Evolutionary conservation across 1,139 yeast species (phyloP).

Genomic region (Geotrichum bryndzae): DNA sequence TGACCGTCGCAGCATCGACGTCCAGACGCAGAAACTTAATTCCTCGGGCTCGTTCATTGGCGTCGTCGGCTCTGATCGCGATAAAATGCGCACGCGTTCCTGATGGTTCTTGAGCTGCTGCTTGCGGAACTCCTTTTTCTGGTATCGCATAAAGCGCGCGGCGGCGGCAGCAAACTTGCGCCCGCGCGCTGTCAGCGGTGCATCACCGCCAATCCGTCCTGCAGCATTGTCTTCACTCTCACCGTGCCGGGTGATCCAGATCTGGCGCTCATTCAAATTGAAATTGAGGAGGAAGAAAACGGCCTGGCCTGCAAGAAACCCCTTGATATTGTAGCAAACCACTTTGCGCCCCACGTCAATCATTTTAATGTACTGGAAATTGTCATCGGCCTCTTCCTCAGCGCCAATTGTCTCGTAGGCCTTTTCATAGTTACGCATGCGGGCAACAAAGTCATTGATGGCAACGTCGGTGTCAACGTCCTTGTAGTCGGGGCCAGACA

Average conservation of each 20-base stretch:
- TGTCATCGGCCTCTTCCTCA: slow-evolving; percentile 47
- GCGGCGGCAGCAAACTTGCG: slow-evolving; percentile 64
- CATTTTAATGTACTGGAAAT: slow-evolving; percentile 86
- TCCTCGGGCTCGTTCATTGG: slow-evolving; percentile 43
- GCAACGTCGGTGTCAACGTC: slow-evolving; percentile 82
- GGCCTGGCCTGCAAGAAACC: slow-evolving; percentile 89
- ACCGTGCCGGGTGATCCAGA: slow-evolving; percentile 94
- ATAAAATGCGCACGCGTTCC: slow-evolving; percentile 34
- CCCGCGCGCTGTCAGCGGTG: slow-evolving; percentile 75
- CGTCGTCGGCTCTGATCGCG: slow-evolving; percentile 24
- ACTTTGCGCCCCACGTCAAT: slow-evolving; percentile 93
- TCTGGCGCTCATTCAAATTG: slow-evolving; percentile 83
- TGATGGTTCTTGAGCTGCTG: slow-evolving; percentile 53
- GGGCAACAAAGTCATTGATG: slow-evolving; percentile 69
- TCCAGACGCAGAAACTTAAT: slow-evolving; percentile 85
- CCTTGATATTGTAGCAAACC: slow-evolving; percentile 85
- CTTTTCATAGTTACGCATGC: slow-evolving; percentile 75
- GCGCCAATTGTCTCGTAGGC: slow-evolving; percentile 90
- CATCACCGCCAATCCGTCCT: slow-evolving; percentile 92
- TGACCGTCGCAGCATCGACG: slow-evolving; percentile 76
- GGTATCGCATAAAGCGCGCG: slow-evolving; percentile 65
- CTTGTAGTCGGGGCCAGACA: slow-evolving; percentile 89
- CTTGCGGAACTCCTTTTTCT: slow-evolving; percentile 63
- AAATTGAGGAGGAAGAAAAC: slow-evolving; percentile 85
- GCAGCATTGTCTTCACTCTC: slow-evolving; percentile 77